Base-by-base conservation (phyloP, 2,329 filamentous ascomycete species). In the Cytospora chrysosperma region DNA sequence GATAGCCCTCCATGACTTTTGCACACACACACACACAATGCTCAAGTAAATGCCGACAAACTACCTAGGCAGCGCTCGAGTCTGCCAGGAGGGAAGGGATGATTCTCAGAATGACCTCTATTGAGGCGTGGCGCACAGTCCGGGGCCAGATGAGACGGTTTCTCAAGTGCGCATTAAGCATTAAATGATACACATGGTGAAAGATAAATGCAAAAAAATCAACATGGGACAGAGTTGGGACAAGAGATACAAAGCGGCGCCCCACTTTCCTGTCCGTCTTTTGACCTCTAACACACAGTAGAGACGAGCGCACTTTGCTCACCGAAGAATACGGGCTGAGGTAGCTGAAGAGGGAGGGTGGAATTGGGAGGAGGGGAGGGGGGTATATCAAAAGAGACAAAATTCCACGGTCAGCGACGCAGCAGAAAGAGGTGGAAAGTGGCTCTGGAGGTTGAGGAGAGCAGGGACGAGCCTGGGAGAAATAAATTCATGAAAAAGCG, bases 1-100 rank as follows among this genome's bases (percentile, higher is more conserved):
- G 73, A 68, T 75, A 72, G 24, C 81, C 82, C 70, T 85, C 82
- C 81, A 84, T 83, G 30, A 58, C 63, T 53, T 54, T 32, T 50
- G n/a, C n/a, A n/a, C n/a, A n/a, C n/a, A n/a, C n/a, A n/a, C n/a
- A n/a, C n/a, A n/a, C n/a, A n/a, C n/a, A n/a, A n/a, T n/a, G n/a
- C n/a, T n/a, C n/a, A n/a, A n/a, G n/a, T n/a, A n/a, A n/a, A n/a
- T n/a, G n/a, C n/a, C n/a, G n/a, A n/a, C n/a, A n/a, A n/a, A n/a
- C n/a, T n/a, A n/a, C n/a, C n/a, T n/a, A n/a, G n/a, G n/a, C n/a
- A n/a, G n/a, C n/a, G n/a, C 43, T 47, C 43, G n/a, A 47, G n/a
- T 47, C 24, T 12, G n/a, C n/a, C 43, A 24, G 43, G 24, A 21
- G 43, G 32, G 10, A 47, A 21, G 43, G 32, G 10, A 12, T 24